Evolutionary conservation across 306 rosid genomes (phyloP).

Genomic region (Datisca glomerata): DNA sequence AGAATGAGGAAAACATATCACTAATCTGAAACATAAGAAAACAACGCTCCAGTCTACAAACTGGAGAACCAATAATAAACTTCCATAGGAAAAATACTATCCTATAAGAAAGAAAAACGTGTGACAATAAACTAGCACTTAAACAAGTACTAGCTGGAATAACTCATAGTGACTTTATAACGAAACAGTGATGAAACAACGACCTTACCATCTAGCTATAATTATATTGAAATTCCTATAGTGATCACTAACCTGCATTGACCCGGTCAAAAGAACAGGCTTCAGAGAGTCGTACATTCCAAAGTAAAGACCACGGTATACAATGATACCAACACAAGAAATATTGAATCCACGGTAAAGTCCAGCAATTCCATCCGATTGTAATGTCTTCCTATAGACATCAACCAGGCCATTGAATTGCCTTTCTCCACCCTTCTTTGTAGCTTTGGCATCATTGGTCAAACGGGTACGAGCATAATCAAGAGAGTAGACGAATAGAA

Average conservation of each 20-base stretch:
- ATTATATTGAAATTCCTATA: not conserved
- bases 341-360: slow-evolving; percentile 87
- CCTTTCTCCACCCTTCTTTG: slow-evolving; percentile 87
- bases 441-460: slow-evolving; percentile 77
- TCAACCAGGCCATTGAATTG: slow-evolving; percentile 82
- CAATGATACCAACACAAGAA: slow-evolving; percentile 72
- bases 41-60: too few species aligned
- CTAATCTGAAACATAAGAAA: too few species aligned
- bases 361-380: slow-evolving; percentile 69
- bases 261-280: slow-evolving; percentile 66
- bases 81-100: too few species aligned
- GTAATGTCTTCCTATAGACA: slow-evolving; percentile 75
- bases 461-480: slow-evolving; percentile 89
- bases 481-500: slow-evolving; percentile 64
- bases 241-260: slow-evolving; percentile 31
- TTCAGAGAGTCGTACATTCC: slow-evolving; percentile 79
- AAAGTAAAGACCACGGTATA: slow-evolving; percentile 85
- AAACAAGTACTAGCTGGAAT: not conserved
- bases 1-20: not conserved
- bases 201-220: not conserved
- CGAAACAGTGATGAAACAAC: not conserved
- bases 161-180: not conserved
- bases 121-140: too few species aligned
- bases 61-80: too few species aligned
- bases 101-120: too few species aligned